These are phyloP conservation scores for Scalesia atractyloides DNA, from an alignment of 129 eudicot genomes.

Conservation along the genomic window DNA sequence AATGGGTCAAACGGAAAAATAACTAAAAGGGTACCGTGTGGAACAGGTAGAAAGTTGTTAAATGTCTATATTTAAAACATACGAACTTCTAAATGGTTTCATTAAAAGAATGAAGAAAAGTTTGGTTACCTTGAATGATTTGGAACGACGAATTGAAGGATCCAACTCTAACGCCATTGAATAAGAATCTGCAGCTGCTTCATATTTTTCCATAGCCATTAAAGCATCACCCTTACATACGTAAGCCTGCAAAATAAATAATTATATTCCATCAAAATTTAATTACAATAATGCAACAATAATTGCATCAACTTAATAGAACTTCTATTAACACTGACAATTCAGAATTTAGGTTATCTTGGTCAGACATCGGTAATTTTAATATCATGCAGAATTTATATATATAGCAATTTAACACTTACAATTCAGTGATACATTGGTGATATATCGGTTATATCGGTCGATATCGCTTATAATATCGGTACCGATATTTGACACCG, in stretches of 20 bases:
- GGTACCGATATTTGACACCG: no score
- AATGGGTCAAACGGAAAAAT: neutral
- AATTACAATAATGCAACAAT: neutral
- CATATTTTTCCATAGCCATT: conserved; percentile 71
- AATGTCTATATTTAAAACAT: neutral
- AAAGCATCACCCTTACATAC: conserved; percentile 81
- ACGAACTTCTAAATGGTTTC: neutral
- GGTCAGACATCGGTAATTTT: no score
- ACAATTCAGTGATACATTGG: no score
- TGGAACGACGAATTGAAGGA: conserved; percentile 77
- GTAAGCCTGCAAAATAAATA: conserved; percentile 55
- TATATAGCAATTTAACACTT: no score
- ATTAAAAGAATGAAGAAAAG: neutral
- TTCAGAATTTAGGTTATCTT: no score
- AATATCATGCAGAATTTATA: no score
- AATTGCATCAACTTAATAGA: neutral
- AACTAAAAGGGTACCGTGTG: neutral
- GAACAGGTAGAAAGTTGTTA: neutral
- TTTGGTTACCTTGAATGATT: conserved; percentile 70
- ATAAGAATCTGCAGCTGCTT: conserved; percentile 63
- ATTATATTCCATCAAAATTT: neutral
- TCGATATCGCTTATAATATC: no score
- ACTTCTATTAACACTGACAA: no score
- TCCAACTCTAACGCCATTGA: conserved; percentile 67
- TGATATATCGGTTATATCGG: no score